These are phyloP conservation scores for Penicillium expansum DNA, from an alignment of 2,329 filamentous ascomycete species.

Conservation along the genomic window DNA sequence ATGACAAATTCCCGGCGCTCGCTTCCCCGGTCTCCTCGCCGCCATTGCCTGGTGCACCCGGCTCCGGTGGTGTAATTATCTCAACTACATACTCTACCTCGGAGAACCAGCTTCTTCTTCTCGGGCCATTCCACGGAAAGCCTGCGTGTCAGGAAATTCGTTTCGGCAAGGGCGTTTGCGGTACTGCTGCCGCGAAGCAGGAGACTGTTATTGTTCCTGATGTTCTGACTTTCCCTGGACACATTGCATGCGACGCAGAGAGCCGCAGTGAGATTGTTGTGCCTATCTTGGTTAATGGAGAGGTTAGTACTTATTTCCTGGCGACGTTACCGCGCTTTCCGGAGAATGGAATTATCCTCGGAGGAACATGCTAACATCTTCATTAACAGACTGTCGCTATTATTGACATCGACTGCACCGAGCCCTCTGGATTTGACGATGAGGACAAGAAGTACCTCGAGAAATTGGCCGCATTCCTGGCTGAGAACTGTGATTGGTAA, in stretches of 20 bases:
- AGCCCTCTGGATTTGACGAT: constrained; percentile 45
- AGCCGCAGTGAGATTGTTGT: constrained; percentile 52
- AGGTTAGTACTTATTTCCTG: constrained; percentile 32
- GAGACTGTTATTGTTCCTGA: constrained; percentile 46
- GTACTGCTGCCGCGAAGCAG: constrained; percentile 41
- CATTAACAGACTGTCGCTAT: constrained; percentile 45
- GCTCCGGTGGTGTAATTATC: constrained; percentile 20
- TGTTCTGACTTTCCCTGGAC: constrained; percentile 45
- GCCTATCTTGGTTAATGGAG: constrained; percentile 42
- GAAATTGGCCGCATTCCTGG: constrained; percentile 41
- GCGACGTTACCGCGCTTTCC: not conserved
- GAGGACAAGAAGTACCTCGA: constrained; percentile 45
- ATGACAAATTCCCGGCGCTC: constrained; percentile 41
- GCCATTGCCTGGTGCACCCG: constrained; percentile 12
- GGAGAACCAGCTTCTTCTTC: constrained; percentile 35
- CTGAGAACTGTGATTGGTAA: constrained; percentile 44
- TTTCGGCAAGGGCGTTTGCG: constrained; percentile 49
- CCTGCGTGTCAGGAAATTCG: constrained; percentile 49
- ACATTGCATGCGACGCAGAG: constrained; percentile 51
- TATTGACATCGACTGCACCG: constrained; percentile 49
- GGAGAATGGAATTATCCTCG: no score
- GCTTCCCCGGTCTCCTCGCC: constrained; percentile 23
- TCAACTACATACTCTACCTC: constrained; percentile 23
- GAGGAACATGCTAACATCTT: not conserved
- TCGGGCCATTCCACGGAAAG: constrained; percentile 50